Evolutionary conservation across 495 filamentous ascomycete genomes (phyloP), one percentile per base, ranked within the genome.

Genomic region (Neurospora cerealis): DNA sequence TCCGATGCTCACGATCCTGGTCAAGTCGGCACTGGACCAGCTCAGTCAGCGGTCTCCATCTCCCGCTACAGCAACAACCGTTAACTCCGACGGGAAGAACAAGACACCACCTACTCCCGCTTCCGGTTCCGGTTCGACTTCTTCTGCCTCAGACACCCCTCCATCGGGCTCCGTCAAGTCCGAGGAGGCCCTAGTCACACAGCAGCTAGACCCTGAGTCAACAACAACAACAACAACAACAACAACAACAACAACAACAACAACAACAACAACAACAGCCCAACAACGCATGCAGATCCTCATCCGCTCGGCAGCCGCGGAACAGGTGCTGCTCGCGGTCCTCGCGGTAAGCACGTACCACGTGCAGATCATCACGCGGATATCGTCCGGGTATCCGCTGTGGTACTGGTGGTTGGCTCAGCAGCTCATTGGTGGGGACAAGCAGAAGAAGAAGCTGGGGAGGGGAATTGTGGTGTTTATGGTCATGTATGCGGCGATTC

Each of bases 361-460:
- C 75, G 92, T 97, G 15, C 96, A 99, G 81, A 96, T 98, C 73
- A 91, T 98, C 75, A 96, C 91, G 44, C 87, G 96, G 39, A 89
- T 99, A 19, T 91, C 93, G 3, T 97, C 95, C 0, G 94, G 91
- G 1, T 98, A 94, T 81, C 92, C 93, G 38, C 77, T 98, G 36
- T 97, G 93, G 93, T 94, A 97, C 79, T 92, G 92, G 89, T 96
- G 90, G 85, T 66, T 95, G 46, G 90, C 85, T 5, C 77, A 44
- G 28, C 34, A 19, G 85, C 36, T 87, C 81, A 39, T 78, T 78
- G 60, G 82, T 32, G 77, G 54, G n/a, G 21, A 54, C 21, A 75
- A 71, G 72, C 76, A 74, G 28, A 73, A 75, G 21, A 73, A 75
- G 24, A 73, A 74, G 36, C 74, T 78, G 72, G 84, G 75, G 11